Conservation (phyloP, 768 basidiomycete species). For the Dictyophora rubrovolvata region DNA sequence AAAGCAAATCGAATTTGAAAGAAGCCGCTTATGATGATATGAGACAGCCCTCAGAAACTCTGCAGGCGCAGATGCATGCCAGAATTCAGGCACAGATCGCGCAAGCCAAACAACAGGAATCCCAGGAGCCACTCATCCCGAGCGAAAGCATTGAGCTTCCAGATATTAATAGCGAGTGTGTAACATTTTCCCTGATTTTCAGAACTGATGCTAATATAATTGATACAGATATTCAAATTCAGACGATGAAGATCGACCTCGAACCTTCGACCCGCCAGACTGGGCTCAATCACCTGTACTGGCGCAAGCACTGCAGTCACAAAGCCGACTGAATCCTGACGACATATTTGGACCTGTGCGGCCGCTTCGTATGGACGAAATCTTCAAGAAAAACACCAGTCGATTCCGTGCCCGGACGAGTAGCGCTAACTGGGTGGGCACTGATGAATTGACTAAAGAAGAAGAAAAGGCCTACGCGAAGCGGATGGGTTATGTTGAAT, state of each 20-base stretch:
- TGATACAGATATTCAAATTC: constrained; percentile 71
- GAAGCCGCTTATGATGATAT: constrained; percentile 32
- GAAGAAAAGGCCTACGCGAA: constrained; percentile 83
- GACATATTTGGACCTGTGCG: constrained; percentile 87
- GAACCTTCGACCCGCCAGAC: constrained; percentile 63
- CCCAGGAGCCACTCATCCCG: constrained; percentile 30
- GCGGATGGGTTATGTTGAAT: constrained; percentile 65
- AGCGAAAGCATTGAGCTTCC: constrained; percentile 87
- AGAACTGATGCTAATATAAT: background rate
- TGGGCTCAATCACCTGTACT: constrained; percentile 94
- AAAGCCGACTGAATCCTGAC: constrained; percentile 82
- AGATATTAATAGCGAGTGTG: constrained; percentile 82
- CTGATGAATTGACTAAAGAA: constrained; percentile 73
- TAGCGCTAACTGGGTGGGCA: constrained; percentile 92
- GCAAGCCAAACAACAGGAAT: constrained; percentile 29
- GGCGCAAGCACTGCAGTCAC: constrained; percentile 63
- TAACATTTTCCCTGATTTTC: constrained; percentile 2
- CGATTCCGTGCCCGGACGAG: constrained; percentile 85
- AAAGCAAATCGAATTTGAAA: constrained; percentile 34
- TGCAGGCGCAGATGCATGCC: constrained; percentile 57
- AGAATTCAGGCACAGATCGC: constrained; percentile 9
- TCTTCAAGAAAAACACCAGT: constrained; percentile 72
- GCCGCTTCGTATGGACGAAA: constrained; percentile 84
- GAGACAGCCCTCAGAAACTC: constrained; percentile 51
- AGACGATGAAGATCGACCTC: constrained; percentile 74